Base-by-base conservation (phyloP, 768 basidiomycete genomes). In the Russula virescens region DNA sequence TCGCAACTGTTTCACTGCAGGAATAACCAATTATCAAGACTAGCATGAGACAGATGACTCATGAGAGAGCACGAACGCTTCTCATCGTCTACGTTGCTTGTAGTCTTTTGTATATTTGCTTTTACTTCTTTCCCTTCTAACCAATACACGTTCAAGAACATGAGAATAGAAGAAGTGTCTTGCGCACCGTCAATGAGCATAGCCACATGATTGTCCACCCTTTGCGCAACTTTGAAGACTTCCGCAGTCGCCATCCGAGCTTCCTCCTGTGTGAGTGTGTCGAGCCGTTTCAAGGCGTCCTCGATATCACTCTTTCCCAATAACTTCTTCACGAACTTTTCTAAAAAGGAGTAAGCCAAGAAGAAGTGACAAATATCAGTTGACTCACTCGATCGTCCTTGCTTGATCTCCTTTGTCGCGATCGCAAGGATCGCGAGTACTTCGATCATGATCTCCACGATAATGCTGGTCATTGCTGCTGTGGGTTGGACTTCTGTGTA, bases 231-330 rank as follows among this genome's bases (percentile, higher is more conserved):
- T 16, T 49, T 42, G 38, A 25, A 10, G 38, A 9, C 47, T 18
- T 48, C 46, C 16, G 34, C 34, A 2, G n/a, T 38, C 14, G 46
- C 46, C 46, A n/a, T n/a, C n/a, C n/a, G n/a, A n/a, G n/a, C n/a
- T n/a, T n/a, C n/a, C n/a, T n/a, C n/a, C n/a, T n/a, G 43, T 4
- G 46, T 57, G 13, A 56, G 45, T 14, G 31, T 47, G 34, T 56
- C 55, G 28, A 56, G 14, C 31, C 45, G 13, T 8, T 26, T 35
- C 1, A 60, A 1, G 0, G 51, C 59, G 7, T 53, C 59, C 13
- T 47, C 59, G 2, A 60, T 53, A 42, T 60, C 59, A 0, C 2
- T 60, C 59, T 34, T 34, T 1, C 59, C n/a, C n/a, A n/a, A n/a
- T n/a, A n/a, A n/a, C n/a, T n/a, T n/a, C n/a, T n/a, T n/a, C n/a